Conservation (phyloP, 2,329 filamentous ascomycete species). For the Seiridium unicorne region DNA sequence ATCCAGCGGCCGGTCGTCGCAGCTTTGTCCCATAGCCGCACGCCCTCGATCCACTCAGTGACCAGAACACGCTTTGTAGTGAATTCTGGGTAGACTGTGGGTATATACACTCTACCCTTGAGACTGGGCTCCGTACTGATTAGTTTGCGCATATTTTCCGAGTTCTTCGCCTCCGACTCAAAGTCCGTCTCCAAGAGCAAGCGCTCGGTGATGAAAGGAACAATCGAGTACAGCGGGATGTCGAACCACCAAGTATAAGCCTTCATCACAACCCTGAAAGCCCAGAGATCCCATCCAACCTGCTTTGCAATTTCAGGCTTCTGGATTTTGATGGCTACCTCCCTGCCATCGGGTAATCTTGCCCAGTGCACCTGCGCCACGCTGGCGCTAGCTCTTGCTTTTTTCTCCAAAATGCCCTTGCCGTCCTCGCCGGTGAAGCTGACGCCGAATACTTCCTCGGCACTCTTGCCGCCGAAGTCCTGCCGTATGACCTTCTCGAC, state of each 20-base stretch:
- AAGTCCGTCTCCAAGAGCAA: slow-evolving; percentile 94
- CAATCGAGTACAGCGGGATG: slow-evolving; percentile 85
- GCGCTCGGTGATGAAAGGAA: slow-evolving; percentile 92
- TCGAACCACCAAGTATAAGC: slow-evolving; percentile 88
- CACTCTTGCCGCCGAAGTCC: slow-evolving; percentile 80
- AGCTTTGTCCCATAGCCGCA: slow-evolving; percentile 88
- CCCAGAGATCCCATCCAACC: slow-evolving; percentile 92
- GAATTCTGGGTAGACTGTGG: slow-evolving; percentile 78
- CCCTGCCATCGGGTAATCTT: slow-evolving; percentile 76
- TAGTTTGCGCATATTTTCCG: slow-evolving; percentile 76
- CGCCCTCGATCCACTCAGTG: slow-evolving; percentile 96
- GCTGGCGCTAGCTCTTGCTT: slow-evolving; percentile 74
- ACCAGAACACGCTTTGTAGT: slow-evolving; percentile 84
- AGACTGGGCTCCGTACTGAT: slow-evolving; percentile 75
- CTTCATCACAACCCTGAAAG: slow-evolving; percentile 82
- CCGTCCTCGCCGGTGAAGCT: slow-evolving; percentile 73
- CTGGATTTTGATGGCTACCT: slow-evolving; percentile 95
- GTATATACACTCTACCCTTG: slow-evolving; percentile 81
- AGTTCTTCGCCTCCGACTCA: slow-evolving; percentile 84
- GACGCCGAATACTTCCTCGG: slow-evolving; percentile 90
- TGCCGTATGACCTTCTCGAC: slow-evolving; percentile 82
- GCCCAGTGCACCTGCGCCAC: slow-evolving; percentile 99
- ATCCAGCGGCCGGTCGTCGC: slow-evolving; percentile 75
- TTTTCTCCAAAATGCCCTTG: slow-evolving; percentile 61
- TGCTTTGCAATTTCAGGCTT: slow-evolving; percentile 91